A percentile compares a stretch with the other conserved stretches of the same genome.
Conservation (phyloP, 805 yeast genomes). For the Myxozyma monticola region DNA sequence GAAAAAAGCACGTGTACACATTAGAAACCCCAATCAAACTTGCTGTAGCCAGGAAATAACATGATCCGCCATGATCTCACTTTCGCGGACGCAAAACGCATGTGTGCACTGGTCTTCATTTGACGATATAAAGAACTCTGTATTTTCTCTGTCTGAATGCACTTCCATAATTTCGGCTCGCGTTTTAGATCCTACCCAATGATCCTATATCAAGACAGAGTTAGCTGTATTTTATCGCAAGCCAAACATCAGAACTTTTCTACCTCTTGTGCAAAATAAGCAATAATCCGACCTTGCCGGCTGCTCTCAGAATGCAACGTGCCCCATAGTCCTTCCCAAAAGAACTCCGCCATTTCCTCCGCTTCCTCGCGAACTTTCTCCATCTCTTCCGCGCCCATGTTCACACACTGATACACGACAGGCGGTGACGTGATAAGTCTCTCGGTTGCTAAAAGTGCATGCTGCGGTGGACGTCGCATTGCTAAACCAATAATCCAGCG, state of each 20-base stretch:
- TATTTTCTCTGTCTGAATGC: conserved; percentile 39
- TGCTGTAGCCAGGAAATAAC: conserved; percentile 17
- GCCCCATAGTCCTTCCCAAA: conserved; percentile 50
- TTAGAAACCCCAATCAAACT: too few relatives aligned
- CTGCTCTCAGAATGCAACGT: conserved; percentile 13
- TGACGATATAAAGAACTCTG: conserved; percentile 41
- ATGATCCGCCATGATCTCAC: conserved; percentile 46
- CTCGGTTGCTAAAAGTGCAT: conserved; percentile 47
- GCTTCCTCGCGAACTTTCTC: conserved; percentile 48
- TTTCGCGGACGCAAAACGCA: conserved; percentile 61
- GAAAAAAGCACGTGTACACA: too few relatives aligned
- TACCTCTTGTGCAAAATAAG: conserved; percentile 24
- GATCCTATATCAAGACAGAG: conserved; percentile 56
- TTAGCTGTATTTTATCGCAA: background rate
- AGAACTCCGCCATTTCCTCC: conserved; percentile 39
- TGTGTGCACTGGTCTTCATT: conserved; percentile 49
- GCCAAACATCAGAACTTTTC: background rate
- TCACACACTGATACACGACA: conserved; percentile 56
- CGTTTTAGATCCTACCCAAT: conserved; percentile 62
- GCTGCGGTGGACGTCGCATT: conserved; percentile 38
- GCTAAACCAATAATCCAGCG: conserved; percentile 31
- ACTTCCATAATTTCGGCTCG: conserved; percentile 46
- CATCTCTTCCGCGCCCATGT: conserved; percentile 64
- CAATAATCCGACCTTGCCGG: conserved; percentile 11
- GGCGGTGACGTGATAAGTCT: conserved; percentile 45